Base-by-base conservation (phyloP, 2,329 filamentous ascomycete species). In the Fusarium vanettenii region DNA sequence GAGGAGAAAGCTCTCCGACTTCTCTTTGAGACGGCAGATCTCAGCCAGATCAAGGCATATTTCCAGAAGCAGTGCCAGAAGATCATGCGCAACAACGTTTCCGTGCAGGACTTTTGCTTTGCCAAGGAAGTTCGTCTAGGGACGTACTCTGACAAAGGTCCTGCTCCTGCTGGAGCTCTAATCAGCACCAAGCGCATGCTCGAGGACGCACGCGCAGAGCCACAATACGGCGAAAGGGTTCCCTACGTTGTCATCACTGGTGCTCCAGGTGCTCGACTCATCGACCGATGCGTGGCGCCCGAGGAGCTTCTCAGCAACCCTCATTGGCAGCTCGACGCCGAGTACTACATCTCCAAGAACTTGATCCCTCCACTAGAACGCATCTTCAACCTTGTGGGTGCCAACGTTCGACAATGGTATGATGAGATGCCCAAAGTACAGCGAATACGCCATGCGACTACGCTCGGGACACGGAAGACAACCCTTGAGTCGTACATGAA, bases 311-410 rank as follows among this genome's bases (percentile, higher is more conserved):
- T 98, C 2, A 86, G 90, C 63, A 94, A 94, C 74, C 91, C 94
- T 25, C 90, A 96, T 77, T 89, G 93, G 60, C 92, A 95, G 77
- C 89, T 99, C 20, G 97, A 99, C 79, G 92, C 95, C 0, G 95
- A 98, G 77, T 99, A 99, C 84, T 99, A 99, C 85, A 98, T 99
- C 79, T 91, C 90, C 20, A 98, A 98, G 85, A 98, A 98, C 80
- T 81, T 99, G 10, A 97, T 99, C 60, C 97, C 97, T 7, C 97
- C 97, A 0, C 88, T 99, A 0, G 96, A 98, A 82, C 92, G 97
- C 31, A 98, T 99, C 74, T 98, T 99, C 86, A 98, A 97, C 79
- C 92, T 99, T 4, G 94, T 98, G 3, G 97, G 97, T 8, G 97
- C 95, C 35, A 97, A 97, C 80, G 94, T 98, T 0, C 87, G 94